Conservation (phyloP, 176 grass and related monocot genomes). For the Alopecurus myosuroides region DNA sequence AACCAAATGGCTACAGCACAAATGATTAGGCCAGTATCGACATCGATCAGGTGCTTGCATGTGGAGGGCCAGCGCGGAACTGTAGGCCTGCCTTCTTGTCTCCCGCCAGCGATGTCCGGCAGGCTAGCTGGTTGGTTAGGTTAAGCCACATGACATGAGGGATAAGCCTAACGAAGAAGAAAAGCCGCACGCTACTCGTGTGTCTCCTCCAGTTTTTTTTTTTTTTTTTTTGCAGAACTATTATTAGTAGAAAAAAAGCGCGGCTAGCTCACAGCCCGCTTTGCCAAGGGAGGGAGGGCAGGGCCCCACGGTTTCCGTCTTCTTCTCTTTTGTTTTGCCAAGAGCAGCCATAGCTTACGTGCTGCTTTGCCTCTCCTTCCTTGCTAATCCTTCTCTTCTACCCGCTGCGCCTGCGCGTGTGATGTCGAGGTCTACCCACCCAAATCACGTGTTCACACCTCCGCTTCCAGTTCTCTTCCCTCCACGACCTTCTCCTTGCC, state of each 20-base stretch:
- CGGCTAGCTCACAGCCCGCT: background rate
- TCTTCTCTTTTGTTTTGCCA: background rate
- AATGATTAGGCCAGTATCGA: background rate
- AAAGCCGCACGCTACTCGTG: constrained; percentile 38
- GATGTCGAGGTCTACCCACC: constrained; percentile 35
- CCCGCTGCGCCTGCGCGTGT: background rate
- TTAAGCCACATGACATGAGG: constrained; percentile 24
- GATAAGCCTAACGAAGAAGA: background rate
- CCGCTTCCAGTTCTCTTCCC: background rate
- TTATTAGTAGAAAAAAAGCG: background rate
- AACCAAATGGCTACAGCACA: background rate
- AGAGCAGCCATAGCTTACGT: background rate
- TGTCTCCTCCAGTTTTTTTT: constrained; percentile 6
- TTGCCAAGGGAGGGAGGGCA: background rate
- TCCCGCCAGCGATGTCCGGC: background rate
- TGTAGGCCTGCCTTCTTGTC: constrained; percentile 30
- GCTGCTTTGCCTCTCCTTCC: background rate
- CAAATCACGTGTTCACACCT: constrained; percentile 14
- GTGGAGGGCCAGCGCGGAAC: background rate
- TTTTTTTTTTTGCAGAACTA: too few relatives aligned
- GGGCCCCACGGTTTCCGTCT: background rate
- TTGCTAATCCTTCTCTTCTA: background rate
- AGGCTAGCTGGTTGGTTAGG: background rate
- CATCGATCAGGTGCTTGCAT: background rate
- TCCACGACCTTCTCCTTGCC: background rate